Evolutionary conservation across 257 asterid species (phyloP), one percentile per base, ranked within the genome.

Genomic region (Catharanthus roseus): DNA sequence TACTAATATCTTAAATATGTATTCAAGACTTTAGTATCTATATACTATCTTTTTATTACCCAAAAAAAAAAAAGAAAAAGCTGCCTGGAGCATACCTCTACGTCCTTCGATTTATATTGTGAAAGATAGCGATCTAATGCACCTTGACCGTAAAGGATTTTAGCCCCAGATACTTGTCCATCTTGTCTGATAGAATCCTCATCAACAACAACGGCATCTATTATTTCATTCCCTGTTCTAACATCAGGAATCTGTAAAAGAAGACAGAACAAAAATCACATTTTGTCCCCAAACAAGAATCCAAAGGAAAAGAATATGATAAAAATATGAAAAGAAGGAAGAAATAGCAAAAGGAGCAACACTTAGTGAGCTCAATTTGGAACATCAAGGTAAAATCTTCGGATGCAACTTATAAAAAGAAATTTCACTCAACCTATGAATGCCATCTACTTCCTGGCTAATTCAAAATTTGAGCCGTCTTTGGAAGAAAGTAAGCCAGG

Each of bases 141-240:
- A 19, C 97, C 97, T 75, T 88, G 86, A 1, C 97, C 99, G 26
- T 89, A 77, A 44, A 95, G 96, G 73, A 95, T 95, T 74, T 91
- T 95, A 44, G 97, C 97, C 64, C 92, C 97, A 60, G 72, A 65
- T 39, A 87, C 86, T 64, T 77, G 83, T 4, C 78, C 83, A 73
- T 82, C 90, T 0, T 76, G 44, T 62, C 92, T 92, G 19, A 93
- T 72, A 1, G 96, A 82, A 58, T 89, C 96, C 70, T 79, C 82
- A 65, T 95, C 97, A 29, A 95, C 99, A 58, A 91, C 73, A 45
- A 89, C 97, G 8, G 88, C 97, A 57, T 95, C 97, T 68, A 95
- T 95, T 70, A 91, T 79, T 70, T 91, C 88, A 50, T 88, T 88
- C 12, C 95, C 99, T 6, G 90, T 86, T 83, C 97, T 89, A 38